Percentiles rank a stretch among this genome's conserved stretches.
Evolutionary conservation across 75 land plant genomes (phyloP).

Genomic region (Cryptomeria japonica): DNA sequence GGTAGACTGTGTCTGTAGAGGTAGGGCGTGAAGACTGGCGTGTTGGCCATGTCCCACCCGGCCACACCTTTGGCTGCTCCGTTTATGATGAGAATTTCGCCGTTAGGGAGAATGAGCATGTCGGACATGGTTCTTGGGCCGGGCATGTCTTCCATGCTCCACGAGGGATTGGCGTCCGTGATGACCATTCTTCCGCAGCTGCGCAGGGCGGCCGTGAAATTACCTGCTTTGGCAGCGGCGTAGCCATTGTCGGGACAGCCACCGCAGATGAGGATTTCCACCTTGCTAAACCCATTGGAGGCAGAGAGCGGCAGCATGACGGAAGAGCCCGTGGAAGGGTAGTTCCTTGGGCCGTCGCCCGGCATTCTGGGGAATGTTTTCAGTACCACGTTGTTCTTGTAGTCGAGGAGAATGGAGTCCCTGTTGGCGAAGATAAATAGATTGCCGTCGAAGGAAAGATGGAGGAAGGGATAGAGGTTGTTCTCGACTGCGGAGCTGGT

Average conservation of each 20-base stretch:
- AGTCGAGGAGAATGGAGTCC: slow-evolving; percentile 44
- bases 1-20: slow-evolving; percentile 27
- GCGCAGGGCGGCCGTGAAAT: slow-evolving; percentile 28
- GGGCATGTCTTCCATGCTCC: slow-evolving; percentile 74
- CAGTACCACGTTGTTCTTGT: slow-evolving; percentile 25
- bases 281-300: slow-evolving; percentile 8
- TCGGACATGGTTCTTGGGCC: slow-evolving; percentile 63
- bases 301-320: slow-evolving; percentile 20
- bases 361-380: slow-evolving; percentile 28
- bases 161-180: slow-evolving; percentile 38
- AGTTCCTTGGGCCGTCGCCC: slow-evolving; percentile 32
- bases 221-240: slow-evolving; percentile 9
- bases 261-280: slow-evolving; percentile 64
- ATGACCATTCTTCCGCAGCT: slow-evolving; percentile 55
- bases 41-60: slow-evolving; percentile 49
- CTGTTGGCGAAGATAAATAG: slow-evolving; percentile 52
- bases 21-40: slow-evolving; percentile 49
- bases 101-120: slow-evolving; percentile 69
- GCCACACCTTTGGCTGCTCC: slow-evolving; percentile 49
- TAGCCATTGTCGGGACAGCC: slow-evolving; percentile 43
- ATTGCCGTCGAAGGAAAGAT: slow-evolving; percentile 30
- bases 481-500: slow-evolving; percentile 12
- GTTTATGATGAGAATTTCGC: slow-evolving; percentile 68
- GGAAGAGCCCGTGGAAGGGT: slow-evolving; percentile 33
- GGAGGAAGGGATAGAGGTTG: slow-evolving; percentile 34